Conservation (phyloP, 192 early-diverging fungal species). For the Thamnidium elegans region DNA sequence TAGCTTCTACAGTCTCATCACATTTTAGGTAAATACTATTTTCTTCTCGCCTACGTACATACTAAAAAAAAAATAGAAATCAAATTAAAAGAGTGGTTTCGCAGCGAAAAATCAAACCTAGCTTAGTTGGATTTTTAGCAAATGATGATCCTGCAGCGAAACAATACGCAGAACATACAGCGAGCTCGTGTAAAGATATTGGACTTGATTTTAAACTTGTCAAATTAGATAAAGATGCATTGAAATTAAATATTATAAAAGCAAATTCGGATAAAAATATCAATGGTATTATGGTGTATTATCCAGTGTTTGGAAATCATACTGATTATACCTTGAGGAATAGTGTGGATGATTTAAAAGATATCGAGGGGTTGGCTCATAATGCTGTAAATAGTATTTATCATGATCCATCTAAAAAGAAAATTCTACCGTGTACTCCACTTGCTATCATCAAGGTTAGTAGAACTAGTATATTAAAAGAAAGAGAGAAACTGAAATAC, state of each 20-base stretch:
- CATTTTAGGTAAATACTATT: conserved; percentile 55
- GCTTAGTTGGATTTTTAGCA: conserved; percentile 90
- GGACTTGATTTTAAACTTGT: conserved; percentile 91
- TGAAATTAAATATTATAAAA: conserved; percentile 78
- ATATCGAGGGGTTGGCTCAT: conserved; percentile 95
- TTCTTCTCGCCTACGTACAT: no score
- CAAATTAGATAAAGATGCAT: conserved; percentile 71
- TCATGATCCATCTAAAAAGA: conserved; percentile 69
- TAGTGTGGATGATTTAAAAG: conserved; percentile 76
- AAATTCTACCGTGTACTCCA: conserved; percentile 97
- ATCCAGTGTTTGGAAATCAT: conserved; percentile 92
- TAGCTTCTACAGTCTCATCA: conserved; percentile 60
- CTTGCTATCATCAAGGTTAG: conserved; percentile 89
- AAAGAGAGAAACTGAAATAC: no score
- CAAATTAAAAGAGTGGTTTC: conserved; percentile 62
- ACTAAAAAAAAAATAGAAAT: conserved; percentile 34
- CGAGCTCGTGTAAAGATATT: conserved; percentile 84
- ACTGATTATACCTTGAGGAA: conserved; percentile 51
- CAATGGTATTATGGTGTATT: conserved; percentile 98
- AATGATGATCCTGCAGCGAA: conserved; percentile 89
- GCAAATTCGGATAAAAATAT: conserved; percentile 85
- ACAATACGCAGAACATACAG: conserved; percentile 96
- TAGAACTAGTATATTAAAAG: not conserved
- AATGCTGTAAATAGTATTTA: conserved; percentile 95
- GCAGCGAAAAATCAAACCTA: conserved; percentile 57